Conservation (phyloP, 176 grass and related monocot species). For the Elaeis guineensis region DNA sequence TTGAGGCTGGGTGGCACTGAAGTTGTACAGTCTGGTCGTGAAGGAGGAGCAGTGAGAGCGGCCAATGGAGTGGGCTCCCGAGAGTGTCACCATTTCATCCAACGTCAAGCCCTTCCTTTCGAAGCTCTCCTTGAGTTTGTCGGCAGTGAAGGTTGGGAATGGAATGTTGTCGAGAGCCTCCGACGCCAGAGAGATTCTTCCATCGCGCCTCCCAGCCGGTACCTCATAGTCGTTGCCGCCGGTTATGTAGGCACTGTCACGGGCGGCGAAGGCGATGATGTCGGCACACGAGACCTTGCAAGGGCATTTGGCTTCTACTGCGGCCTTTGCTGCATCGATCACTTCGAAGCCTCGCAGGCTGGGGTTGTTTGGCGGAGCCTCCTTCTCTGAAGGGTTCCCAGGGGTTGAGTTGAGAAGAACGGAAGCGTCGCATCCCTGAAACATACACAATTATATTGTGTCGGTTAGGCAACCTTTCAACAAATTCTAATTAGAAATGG, state of each 20-base stretch:
- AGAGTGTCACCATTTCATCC: constrained; percentile 36
- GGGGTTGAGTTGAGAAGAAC: constrained; percentile 39
- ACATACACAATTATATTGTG: no score
- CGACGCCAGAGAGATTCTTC: constrained; percentile 24
- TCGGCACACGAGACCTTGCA: constrained; percentile 77
- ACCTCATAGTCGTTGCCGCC: constrained; percentile 24
- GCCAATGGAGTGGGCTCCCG: constrained; percentile 38
- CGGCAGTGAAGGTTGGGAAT: background rate
- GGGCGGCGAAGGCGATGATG: constrained; percentile 56
- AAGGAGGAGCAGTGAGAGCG: constrained; percentile 38
- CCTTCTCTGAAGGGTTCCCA: constrained; percentile 25
- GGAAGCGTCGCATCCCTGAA: constrained; percentile 40
- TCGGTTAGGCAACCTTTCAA: no score
- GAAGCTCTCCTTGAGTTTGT: constrained; percentile 19
- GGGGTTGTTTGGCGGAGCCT: constrained; percentile 24
- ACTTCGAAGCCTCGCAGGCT: constrained; percentile 48
- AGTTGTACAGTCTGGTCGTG: constrained; percentile 32
- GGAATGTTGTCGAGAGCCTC: constrained; percentile 36
- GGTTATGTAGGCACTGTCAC: constrained; percentile 20
- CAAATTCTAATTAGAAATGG: no score
- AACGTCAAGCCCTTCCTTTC: constrained; percentile 19
- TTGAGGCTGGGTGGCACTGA: constrained; percentile 2
- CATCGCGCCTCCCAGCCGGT: constrained; percentile 40
- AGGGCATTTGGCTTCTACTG: constrained; percentile 33
- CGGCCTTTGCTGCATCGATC: constrained; percentile 45